phyloP scores from a whole-genome alignment of 2,329 filamentous ascomycete genomes.

The Ceratocystis lukuohia region DNA sequence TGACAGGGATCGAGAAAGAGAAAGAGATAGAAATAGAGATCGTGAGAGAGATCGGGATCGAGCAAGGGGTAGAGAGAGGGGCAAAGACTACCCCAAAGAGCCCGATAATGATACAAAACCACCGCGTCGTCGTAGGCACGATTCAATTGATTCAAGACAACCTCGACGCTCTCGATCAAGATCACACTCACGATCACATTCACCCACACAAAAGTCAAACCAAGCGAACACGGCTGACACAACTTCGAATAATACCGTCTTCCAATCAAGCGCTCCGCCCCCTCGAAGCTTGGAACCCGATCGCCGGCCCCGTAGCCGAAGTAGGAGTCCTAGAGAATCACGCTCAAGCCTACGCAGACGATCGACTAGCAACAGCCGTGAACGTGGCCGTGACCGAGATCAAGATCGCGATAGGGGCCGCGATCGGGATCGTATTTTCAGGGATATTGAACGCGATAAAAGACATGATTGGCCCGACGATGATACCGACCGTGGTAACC shows the following conservation, averaged over 20 bases:
- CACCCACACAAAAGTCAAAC: background rate
- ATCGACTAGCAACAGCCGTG: constrained; percentile 12
- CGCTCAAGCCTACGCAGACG: constrained; percentile 6
- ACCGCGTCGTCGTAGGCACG: constrained; percentile 9
- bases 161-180: constrained; percentile 6
- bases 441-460: constrained; percentile 25
- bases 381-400: constrained; percentile 10
- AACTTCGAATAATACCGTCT: background rate
- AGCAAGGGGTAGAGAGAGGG: background rate
- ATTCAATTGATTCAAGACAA: constrained; percentile 8
- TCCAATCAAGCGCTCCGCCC: background rate
- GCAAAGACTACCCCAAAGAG: background rate
- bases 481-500: constrained; percentile 21
- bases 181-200: constrained; percentile 8
- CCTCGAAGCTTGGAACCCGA: background rate
- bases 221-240: background rate
- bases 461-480: constrained; percentile 27
- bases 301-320: constrained; percentile 10
- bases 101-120: constrained; percentile 6
- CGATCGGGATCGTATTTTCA: constrained; percentile 24
- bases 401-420: constrained; percentile 18
- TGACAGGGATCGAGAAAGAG: constrained; percentile 9
- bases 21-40: background rate
- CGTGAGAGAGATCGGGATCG: background rate
- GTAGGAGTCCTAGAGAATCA: constrained; percentile 5